phyloP scores from a whole-genome alignment of 2,329 filamentous ascomycete species.

The Aspergillus fijiensis region DNA sequence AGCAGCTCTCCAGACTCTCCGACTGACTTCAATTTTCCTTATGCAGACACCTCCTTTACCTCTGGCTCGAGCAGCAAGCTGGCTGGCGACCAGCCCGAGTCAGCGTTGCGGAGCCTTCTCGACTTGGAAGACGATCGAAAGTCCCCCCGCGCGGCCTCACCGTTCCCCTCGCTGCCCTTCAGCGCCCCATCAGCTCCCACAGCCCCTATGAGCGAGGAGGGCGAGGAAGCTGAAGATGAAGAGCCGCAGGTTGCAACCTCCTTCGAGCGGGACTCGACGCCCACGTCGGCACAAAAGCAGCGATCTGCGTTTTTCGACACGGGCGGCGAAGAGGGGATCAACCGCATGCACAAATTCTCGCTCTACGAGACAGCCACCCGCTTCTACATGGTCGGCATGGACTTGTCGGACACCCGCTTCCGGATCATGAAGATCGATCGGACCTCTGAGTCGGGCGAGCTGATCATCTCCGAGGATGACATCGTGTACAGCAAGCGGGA shows the following conservation, averaged over 20 bases:
- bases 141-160: slow-evolving; percentile 22
- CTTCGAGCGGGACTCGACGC: slow-evolving; percentile 44
- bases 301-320: slow-evolving; percentile 36
- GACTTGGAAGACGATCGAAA: slow-evolving; percentile 21
- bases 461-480: slow-evolving; percentile 89
- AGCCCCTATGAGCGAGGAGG: slow-evolving; percentile 32
- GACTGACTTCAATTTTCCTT: slow-evolving; percentile 8
- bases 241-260: slow-evolving; percentile 47
- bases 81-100: slow-evolving; percentile 17
- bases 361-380: slow-evolving; percentile 91
- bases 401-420: slow-evolving; percentile 84
- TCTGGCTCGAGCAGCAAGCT: slow-evolving; percentile 15
- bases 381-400: slow-evolving; percentile 92
- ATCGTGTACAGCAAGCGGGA: slow-evolving; percentile 90
- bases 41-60: slow-evolving; percentile 14
- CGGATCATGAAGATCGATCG: slow-evolving; percentile 93
- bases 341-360: slow-evolving; percentile 91
- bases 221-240: slow-evolving; percentile 44
- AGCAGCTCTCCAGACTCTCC: slow-evolving; percentile 15
- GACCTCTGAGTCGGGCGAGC: slow-evolving; percentile 73
- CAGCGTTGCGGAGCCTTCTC: slow-evolving; percentile 8
- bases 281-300: slow-evolving; percentile 39
- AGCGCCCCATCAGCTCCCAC: slow-evolving; percentile 29
- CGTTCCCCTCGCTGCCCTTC: slow-evolving; percentile 31
- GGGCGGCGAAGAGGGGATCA: slow-evolving; percentile 48